Percentiles rank a stretch among this genome's conserved stretches.
phyloP scores from a whole-genome alignment of 202 grass and related monocot genomes.

The Carex arenaria region DNA sequence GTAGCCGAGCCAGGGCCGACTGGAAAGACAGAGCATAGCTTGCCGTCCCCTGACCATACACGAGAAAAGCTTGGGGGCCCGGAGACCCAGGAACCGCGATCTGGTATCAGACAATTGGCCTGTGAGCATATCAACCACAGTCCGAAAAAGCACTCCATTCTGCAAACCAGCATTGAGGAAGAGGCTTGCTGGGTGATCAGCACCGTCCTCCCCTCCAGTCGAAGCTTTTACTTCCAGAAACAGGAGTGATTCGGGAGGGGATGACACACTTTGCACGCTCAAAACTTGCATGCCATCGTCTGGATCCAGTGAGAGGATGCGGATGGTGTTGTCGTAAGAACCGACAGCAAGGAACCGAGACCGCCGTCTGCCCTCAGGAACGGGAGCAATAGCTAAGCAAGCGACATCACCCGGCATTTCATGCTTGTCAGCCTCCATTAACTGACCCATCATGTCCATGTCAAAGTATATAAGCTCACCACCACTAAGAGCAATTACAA shows the following conservation, averaged over 20 bases:
- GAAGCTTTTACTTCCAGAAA: conserved; percentile 90
- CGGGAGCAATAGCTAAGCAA: conserved; percentile 75
- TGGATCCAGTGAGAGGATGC: conserved; percentile 89
- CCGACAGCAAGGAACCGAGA: conserved; percentile 96
- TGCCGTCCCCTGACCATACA: conserved; percentile 71
- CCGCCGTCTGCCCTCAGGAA: conserved; percentile 86
- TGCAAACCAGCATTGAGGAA: conserved; percentile 98
- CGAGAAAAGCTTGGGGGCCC: conserved; percentile 84
- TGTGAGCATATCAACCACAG: conserved; percentile 95
- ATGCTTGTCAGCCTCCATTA: conserved; percentile 96
- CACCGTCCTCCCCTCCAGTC: conserved; percentile 80
- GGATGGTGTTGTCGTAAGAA: conserved; percentile 90
- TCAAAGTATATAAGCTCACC: conserved; percentile 98
- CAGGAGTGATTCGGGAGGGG: conserved; percentile 80
- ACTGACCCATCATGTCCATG: conserved; percentile 92
- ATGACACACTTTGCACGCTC: conserved; percentile 86
- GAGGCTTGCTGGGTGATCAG: conserved; percentile 83
- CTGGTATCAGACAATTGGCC: conserved; percentile 89
- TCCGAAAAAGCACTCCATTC: conserved; percentile 93
- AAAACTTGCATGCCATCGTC: conserved; percentile 86
- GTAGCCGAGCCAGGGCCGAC: conserved; percentile 88
- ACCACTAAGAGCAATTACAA: conserved; percentile 91
- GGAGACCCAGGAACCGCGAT: conserved; percentile 84
- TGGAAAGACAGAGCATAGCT: conserved; percentile 96
- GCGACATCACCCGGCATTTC: conserved; percentile 98